phyloP scores from a whole-genome alignment of 2,329 filamentous ascomycete species.

The Fusarium camptoceras region DNA sequence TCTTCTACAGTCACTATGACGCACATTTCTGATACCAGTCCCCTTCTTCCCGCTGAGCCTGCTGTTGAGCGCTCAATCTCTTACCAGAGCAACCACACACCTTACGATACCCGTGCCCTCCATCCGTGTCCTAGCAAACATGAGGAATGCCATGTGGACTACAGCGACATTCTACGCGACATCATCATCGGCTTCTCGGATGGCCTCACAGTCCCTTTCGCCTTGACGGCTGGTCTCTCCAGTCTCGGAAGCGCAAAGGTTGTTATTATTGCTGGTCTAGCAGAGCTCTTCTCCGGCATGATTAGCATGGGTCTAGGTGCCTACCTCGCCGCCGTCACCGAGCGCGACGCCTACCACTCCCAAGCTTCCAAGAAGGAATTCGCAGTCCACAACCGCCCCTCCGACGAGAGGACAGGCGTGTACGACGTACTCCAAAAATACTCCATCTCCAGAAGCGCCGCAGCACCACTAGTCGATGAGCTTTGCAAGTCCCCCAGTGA shows the following conservation, averaged over 20 bases:
- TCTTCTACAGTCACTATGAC: conserved; percentile 36
- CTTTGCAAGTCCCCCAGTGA: conserved; percentile 60
- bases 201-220: conserved; percentile 83
- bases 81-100: conserved; percentile 32
- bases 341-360: conserved; percentile 63
- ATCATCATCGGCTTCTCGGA: conserved; percentile 82
- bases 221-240: conserved; percentile 78
- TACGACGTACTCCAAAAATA: conserved; percentile 64
- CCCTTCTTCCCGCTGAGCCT: conserved; percentile 51
- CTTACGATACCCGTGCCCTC: conserved; percentile 33
- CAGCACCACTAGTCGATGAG: conserved; percentile 61
- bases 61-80: conserved; percentile 45
- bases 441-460: conserved; percentile 58
- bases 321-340: conserved; percentile 74
- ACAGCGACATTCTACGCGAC: conserved; percentile 66
- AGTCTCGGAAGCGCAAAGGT: conserved; percentile 72
- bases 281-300: conserved; percentile 79
- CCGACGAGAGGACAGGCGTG: conserved; percentile 60
- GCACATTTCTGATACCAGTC: conserved; percentile 48
- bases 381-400: conserved; percentile 58
- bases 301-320: conserved; percentile 84
- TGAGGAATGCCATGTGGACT: conserved; percentile 49
- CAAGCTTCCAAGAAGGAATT: conserved; percentile 59
- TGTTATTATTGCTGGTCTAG: conserved; percentile 78
- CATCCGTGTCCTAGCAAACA: conserved; percentile 42